These are phyloP conservation scores for Canavalia gladiata DNA, from an alignment of 306 rosid genomes.

Conservation along the genomic window DNA sequence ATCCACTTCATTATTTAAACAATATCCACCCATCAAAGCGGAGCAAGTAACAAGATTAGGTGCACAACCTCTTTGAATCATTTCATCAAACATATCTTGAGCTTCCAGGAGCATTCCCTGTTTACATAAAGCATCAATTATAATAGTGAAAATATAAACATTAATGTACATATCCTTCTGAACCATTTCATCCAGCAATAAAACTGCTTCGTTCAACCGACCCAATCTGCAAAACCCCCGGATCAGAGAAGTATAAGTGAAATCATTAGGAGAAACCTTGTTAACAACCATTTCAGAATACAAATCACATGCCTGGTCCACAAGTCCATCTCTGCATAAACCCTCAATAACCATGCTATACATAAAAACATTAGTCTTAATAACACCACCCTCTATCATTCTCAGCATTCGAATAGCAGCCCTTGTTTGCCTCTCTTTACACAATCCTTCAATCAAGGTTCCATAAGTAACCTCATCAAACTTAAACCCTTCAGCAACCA, in stretches of 20 bases:
- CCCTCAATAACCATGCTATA: constrained; percentile 42
- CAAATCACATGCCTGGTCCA: constrained; percentile 34
- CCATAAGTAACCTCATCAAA: background rate
- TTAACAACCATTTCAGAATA: constrained; percentile 37
- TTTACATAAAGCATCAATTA: background rate
- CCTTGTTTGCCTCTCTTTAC: constrained; percentile 15
- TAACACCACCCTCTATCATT: background rate
- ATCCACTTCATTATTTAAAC: background rate
- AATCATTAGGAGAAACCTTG: constrained; percentile 31
- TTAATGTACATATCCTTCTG: too few relatives aligned
- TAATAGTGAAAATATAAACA: background rate
- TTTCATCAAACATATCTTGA: background rate
- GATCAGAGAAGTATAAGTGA: background rate
- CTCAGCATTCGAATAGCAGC: background rate
- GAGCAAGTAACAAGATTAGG: constrained; percentile 11
- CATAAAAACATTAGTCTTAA: background rate
- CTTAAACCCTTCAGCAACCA: background rate
- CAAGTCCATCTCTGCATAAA: constrained; percentile 36
- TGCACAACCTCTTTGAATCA: background rate
- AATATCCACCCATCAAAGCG: constrained; percentile 18
- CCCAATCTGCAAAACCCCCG: too few relatives aligned
- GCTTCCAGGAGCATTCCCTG: background rate
- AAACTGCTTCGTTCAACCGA: too few relatives aligned
- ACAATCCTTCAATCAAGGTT: background rate
- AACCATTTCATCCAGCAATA: too few relatives aligned